A percentile compares a stretch with the other conserved stretches of the same genome.
Conservation (phyloP, 345 rosid species). For the Theobroma cacao region DNA sequence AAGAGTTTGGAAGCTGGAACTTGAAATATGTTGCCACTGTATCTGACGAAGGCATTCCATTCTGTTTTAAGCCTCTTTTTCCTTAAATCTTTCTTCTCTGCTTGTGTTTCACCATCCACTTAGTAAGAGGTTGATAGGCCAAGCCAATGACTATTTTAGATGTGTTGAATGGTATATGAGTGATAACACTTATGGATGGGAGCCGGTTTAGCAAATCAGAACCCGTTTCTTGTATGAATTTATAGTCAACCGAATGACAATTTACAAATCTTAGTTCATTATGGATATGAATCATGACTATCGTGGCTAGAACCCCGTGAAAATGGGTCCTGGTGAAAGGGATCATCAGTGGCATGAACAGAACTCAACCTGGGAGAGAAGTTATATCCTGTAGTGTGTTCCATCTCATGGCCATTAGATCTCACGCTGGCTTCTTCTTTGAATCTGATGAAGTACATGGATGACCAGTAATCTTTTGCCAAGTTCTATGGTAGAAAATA, state of each 20-base stretch:
- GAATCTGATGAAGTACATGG: conserved; percentile 68
- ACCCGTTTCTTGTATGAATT: background rate
- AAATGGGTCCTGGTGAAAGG: conserved; percentile 69
- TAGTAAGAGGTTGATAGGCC: too few species aligned
- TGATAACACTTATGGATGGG: too few species aligned
- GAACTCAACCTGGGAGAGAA: conserved; percentile 77
- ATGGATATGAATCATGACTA: conserved; percentile 4
- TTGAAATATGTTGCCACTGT: too few species aligned
- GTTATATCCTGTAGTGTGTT: conserved; percentile 52
- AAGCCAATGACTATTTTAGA: too few species aligned
- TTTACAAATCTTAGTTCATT: background rate
- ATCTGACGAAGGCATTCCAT: too few species aligned
- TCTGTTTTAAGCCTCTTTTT: too few species aligned
- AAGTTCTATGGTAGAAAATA: conserved; percentile 48
- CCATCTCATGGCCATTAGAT: conserved; percentile 38
- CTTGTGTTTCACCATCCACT: too few species aligned
- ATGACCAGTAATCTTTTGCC: conserved; percentile 82
- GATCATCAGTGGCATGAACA: conserved; percentile 74
- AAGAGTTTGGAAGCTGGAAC: too few species aligned
- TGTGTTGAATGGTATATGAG: too few species aligned
- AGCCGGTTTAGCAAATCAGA: background rate
- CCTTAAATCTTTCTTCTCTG: too few species aligned
- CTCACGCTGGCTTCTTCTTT: conserved; percentile 62
- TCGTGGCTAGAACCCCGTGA: conserved; percentile 35
- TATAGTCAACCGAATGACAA: background rate